Evolutionary conservation across 192 early-diverging fungal species (phyloP), one percentile per base, ranked within the genome.

Genomic region (Entomortierella beljakovae): DNA sequence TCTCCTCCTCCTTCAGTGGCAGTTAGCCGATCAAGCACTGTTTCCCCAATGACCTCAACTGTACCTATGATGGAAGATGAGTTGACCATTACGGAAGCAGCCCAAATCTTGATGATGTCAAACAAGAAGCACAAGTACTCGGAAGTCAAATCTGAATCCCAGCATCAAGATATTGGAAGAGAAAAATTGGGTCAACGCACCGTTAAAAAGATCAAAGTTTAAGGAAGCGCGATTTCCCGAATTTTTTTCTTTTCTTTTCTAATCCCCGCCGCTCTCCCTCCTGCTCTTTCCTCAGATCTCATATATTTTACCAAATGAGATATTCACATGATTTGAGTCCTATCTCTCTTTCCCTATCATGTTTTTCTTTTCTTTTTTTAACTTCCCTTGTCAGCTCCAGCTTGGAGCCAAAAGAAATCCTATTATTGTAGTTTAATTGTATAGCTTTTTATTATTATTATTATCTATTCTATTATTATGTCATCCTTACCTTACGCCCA

Each of bases 1-100:
- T 79, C 75, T 37, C 75, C 75, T 23, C 75, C 75, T 13, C 75
- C 75, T 29, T 79, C 75, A 22, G 57, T 64, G 25, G 26, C 33
- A 22, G 75, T 23, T 1, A 79, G 75, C 31, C 66, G 75, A 13
- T 69, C 75, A 6, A 79, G 75, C 61, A 79, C 75, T 4, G 75
- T 79, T 5, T 79, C 75, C n/a, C 75, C 75, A 8, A 64, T 33
- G 49, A 69, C 46, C 2, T 42, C 61, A 20, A 77, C 54, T 9
- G 43, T 54, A 10, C 60, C 56, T 1, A 9, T 70, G 43, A 65
- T 62, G 31, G 75, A 79, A 42, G 75, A 79, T 22, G 74, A 77
- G 13, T 37, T 59, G 35, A 70, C 67, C 8, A 74, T 74, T 55
- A 51, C 71, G 10, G 71, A 74, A 42, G 71, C 71, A 15, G 71